Evolutionary conservation across 805 yeast species (phyloP), one percentile per base, ranked within the genome.

Genomic region (Lachancea waltii): DNA sequence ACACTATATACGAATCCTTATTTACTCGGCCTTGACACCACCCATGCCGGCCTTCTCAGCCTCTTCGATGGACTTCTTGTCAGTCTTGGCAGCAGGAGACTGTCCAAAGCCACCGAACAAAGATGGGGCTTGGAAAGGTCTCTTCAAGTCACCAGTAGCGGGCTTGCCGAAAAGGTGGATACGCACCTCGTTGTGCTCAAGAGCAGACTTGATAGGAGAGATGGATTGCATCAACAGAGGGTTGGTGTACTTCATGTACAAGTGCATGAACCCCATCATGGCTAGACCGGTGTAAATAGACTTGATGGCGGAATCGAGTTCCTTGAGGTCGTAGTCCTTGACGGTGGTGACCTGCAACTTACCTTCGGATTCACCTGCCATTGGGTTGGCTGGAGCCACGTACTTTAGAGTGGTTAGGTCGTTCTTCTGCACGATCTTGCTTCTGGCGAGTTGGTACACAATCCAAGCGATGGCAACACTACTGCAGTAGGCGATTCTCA

Each of bases 251-350:
- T 86, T 83, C 94, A 92, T 78, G 78, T 90, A 90, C 46, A 92
- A 58, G 67, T 92, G 98, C 97, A 90, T 89, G 79, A 90, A 84
- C 18, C 82, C 95, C 89, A 92, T 89, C 95, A 92, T 86, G 54
- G 95, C 96, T 51, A 89, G 60, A 48, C 94, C 83, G 47, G 94
- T 84, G 72, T 81, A 79, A 50, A 86, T 75, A 48, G 94, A 77
- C 67, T 84, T 86, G 64, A 89, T 73, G 43, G 86, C 79, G 36
- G 76, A 44, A 63, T 84, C 79, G 45, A 90, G 74, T 69, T 90
- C 96, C 59, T 79, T 73, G 62, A 89, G 75, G 65, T 92, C 98
- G 71, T 92, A 92, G 53, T 92, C 96, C 71, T 79, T 85, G 48
- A 87, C 86, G 37, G 97, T 90, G 49, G 96, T 86, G 48, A 90